phyloP scores from a whole-genome alignment of 2,329 filamentous ascomycete genomes.

The Fusarium bactridioides region DNA sequence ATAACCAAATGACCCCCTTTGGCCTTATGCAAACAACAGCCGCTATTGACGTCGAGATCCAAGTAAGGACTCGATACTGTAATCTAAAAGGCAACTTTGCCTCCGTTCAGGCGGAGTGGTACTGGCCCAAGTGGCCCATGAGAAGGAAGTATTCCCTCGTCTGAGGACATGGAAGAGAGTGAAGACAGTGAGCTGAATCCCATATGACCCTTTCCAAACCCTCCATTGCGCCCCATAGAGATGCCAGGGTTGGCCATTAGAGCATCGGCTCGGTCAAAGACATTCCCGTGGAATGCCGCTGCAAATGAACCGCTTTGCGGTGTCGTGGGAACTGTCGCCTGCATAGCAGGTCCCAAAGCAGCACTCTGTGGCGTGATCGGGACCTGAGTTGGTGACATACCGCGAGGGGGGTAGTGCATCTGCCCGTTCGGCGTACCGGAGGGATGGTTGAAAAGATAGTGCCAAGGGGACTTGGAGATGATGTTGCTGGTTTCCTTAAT shows the following conservation, averaged over 20 bases:
- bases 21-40: constrained; percentile 31
- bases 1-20: constrained; percentile 6
- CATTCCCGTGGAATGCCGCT: constrained; percentile 62
- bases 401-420: constrained; percentile 35
- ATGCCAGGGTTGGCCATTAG: constrained; percentile 66
- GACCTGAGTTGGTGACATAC: constrained; percentile 45
- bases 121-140: constrained; percentile 45
- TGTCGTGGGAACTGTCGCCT: constrained; percentile 84
- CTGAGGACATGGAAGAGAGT: constrained; percentile 52
- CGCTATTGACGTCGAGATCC: constrained; percentile 17
- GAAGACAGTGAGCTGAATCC: constrained; percentile 52
- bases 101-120: constrained; percentile 49
- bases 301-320: constrained; percentile 66
- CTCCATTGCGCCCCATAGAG: constrained; percentile 62
- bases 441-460: constrained; percentile 49
- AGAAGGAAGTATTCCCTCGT: constrained; percentile 47
- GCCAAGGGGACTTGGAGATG: constrained; percentile 70
- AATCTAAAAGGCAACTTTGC: constrained; percentile 48
- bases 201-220: constrained; percentile 53
- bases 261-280: constrained; percentile 68
- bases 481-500: constrained; percentile 81
- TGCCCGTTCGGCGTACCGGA: constrained; percentile 25
- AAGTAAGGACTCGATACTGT: constrained; percentile 12
- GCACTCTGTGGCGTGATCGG: constrained; percentile 91
- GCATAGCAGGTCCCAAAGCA: constrained; percentile 86